phyloP scores from a whole-genome alignment of 345 rosid genomes.

The Dimocarpus longan region DNA sequence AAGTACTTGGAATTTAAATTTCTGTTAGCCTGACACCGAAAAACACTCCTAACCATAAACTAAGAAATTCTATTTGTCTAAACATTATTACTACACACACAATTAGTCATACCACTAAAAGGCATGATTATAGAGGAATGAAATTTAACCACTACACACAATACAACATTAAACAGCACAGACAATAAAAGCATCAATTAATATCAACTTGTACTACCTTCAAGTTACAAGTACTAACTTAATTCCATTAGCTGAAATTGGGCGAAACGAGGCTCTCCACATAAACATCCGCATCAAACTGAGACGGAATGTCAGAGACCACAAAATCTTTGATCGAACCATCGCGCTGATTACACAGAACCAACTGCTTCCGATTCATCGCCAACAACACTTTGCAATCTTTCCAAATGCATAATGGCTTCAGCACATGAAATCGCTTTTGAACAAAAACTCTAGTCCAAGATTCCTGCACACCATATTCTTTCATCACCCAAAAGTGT shows the following conservation, averaged over 20 bases:
- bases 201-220: not conserved
- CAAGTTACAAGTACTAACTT: not conserved
- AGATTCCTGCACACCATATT: constrained; percentile 4
- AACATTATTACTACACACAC: not conserved
- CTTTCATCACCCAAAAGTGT: constrained; percentile 14
- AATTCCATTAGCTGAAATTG: not conserved
- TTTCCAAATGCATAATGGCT: constrained; percentile 3
- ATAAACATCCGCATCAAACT: not conserved
- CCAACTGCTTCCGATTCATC: not conserved
- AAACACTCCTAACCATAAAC: no score
- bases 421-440: not conserved
- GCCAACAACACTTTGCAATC: not conserved
- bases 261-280: constrained; percentile 14
- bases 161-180: not conserved
- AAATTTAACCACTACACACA: not conserved
- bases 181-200: not conserved
- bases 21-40: no score
- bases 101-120: not conserved
- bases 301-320: not conserved
- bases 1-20: no score
- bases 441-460: not conserved
- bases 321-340: not conserved
- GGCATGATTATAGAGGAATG: not conserved
- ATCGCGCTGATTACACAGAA: not conserved
- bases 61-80: no score